Conservation (phyloP, 257 asterid genomes). For the Thymus quinquecostatus region DNA sequence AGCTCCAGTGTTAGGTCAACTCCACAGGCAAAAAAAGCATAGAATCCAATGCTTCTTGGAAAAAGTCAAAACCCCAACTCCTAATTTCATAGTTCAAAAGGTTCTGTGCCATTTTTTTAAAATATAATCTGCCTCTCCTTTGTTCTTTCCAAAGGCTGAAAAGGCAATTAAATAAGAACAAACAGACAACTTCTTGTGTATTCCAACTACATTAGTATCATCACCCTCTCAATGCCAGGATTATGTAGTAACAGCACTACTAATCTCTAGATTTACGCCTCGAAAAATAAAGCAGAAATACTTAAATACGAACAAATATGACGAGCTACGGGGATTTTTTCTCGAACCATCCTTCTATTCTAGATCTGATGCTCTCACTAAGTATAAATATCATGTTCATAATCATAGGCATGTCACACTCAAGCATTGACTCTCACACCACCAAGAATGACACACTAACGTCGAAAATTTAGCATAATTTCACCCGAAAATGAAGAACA, state of each 20-base stretch:
- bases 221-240: not conserved
- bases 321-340: not conserved
- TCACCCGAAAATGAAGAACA: constrained; percentile 12
- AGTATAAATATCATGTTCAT: not conserved
- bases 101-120: constrained; percentile 3
- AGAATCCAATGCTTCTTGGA: constrained; percentile 40
- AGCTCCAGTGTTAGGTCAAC: constrained; percentile 26
- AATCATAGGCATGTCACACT: not conserved
- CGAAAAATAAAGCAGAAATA: not conserved
- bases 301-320: not conserved
- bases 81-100: constrained; percentile 9
- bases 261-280: constrained; percentile 15
- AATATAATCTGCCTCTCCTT: not conserved
- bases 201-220: not conserved
- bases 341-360: constrained; percentile 6
- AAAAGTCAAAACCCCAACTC: constrained; percentile 24
- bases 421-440: not conserved
- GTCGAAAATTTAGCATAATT: constrained; percentile 22
- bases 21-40: constrained; percentile 6
- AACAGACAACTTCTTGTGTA: constrained; percentile 26
- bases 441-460: constrained; percentile 19
- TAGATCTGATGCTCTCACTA: not conserved
- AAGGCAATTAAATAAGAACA: constrained; percentile 21
- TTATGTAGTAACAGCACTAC: not conserved
- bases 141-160: constrained; percentile 3